These are phyloP conservation scores for Castanea sativa DNA, from an alignment of 306 rosid species.

Conservation along the genomic window DNA sequence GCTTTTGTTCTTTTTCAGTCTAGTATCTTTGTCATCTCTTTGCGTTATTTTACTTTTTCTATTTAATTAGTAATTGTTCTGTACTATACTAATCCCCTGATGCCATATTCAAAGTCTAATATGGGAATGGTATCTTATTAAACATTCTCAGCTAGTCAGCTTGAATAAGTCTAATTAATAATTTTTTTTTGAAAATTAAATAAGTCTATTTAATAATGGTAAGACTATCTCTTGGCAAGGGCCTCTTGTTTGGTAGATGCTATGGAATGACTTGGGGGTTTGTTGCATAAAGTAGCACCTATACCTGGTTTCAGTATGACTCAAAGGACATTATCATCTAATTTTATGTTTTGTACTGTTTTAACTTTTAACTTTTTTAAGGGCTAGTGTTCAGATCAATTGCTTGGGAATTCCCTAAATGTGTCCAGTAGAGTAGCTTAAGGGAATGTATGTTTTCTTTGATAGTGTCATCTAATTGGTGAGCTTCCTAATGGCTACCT, in stretches of 20 bases:
- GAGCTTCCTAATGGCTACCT: no score
- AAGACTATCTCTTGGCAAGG: neutral
- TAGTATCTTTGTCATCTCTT: neutral
- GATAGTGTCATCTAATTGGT: no score
- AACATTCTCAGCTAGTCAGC: no score
- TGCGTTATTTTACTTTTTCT: neutral
- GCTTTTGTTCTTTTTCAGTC: neutral
- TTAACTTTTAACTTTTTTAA: no score
- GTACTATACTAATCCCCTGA: neutral
- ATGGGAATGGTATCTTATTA: neutral
- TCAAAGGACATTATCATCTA: no score
- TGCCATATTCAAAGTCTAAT: neutral
- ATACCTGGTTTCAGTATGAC: no score
- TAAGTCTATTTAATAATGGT: neutral
- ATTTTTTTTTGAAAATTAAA: neutral
- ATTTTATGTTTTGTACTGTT: no score
- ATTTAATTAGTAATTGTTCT: neutral
- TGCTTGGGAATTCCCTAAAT: no score
- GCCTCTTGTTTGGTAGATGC: neutral
- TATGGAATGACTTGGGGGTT: neutral
- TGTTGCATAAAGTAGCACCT: neutral
- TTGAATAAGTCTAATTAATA: neutral
- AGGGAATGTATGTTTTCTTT: no score
- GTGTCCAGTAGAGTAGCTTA: no score
- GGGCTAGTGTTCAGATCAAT: no score